phyloP scores from a whole-genome alignment of 179 eudicot genomes.

The Drosera spatulata region DNA sequence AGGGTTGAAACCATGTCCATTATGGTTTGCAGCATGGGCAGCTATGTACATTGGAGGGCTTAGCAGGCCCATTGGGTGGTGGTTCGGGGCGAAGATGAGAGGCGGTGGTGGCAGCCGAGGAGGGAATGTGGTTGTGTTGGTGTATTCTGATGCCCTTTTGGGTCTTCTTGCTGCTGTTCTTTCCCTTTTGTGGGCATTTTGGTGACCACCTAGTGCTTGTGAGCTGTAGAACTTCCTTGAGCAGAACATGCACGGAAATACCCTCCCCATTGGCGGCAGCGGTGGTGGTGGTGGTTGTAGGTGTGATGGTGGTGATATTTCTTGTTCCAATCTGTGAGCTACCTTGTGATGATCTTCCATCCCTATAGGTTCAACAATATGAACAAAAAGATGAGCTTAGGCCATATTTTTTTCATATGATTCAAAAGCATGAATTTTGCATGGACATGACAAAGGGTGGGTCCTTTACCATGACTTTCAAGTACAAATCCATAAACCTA shows the following conservation, averaged over 20 bases:
- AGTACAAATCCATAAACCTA: too few species aligned
- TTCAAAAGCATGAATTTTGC: too few species aligned
- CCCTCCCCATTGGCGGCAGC: slow-evolving; percentile 14
- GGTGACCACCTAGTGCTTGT: slow-evolving; percentile 88
- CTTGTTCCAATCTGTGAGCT: neutral
- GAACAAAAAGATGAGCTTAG: neutral
- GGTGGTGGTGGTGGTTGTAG: neutral
- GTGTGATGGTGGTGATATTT: slow-evolving; percentile 6
- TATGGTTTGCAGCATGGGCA: slow-evolving; percentile 31
- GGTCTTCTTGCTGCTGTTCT: slow-evolving; percentile 60
- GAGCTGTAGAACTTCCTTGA: slow-evolving; percentile 78
- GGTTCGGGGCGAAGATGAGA: slow-evolving; percentile 14
- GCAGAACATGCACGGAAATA: slow-evolving; percentile 66
- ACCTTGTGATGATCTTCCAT: slow-evolving; percentile 10
- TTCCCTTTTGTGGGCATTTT: slow-evolving; percentile 88
- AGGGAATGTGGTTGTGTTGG: slow-evolving; percentile 9
- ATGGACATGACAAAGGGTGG: too few species aligned
- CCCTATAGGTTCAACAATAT: slow-evolving; percentile 2
- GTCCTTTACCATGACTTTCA: too few species aligned
- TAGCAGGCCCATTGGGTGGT: slow-evolving; percentile 13
- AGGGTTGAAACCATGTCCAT: slow-evolving; percentile 5
- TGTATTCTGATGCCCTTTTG: slow-evolving; percentile 38
- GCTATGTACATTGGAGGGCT: slow-evolving; percentile 38
- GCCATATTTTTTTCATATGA: too few species aligned
- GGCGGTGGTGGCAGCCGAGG: slow-evolving; percentile 12